These are phyloP conservation scores for Boechera retrofracta DNA, from an alignment of 345 rosid genomes.

Conservation along the genomic window DNA sequence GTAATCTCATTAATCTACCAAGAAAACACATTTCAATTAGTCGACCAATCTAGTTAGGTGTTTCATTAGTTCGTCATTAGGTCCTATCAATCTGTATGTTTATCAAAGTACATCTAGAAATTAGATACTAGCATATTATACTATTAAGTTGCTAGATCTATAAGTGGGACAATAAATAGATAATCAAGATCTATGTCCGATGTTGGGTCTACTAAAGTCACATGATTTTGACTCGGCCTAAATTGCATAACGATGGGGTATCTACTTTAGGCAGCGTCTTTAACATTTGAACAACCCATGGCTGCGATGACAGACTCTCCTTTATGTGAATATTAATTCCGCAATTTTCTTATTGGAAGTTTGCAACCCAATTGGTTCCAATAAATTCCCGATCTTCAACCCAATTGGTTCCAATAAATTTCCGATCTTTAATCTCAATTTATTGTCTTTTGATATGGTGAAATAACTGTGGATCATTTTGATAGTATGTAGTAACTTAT, in stretches of 20 bases:
- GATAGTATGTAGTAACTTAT: too few relatives aligned
- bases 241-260: constrained; percentile 21
- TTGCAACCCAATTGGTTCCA: constrained; percentile 19
- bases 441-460: neutral
- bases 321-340: neutral
- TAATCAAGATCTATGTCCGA: constrained; percentile 20
- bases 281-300: constrained; percentile 39
- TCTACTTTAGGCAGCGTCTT: constrained; percentile 38
- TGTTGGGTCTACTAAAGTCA: constrained; percentile 40
- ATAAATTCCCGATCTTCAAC: neutral
- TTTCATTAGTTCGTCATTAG: constrained; percentile 2
- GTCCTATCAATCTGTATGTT: constrained; percentile 19
- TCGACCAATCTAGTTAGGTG: constrained; percentile 31
- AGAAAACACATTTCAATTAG: constrained; percentile 16
- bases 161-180: constrained; percentile 17
- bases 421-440: neutral
- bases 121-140: neutral
- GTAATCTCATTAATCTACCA: constrained; percentile 1
- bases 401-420: constrained; percentile 27
- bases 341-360: constrained; percentile 1
- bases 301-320: constrained; percentile 17
- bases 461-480: neutral
- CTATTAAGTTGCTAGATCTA: constrained; percentile 3
- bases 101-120: constrained; percentile 7
- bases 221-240: constrained; percentile 25